Base-by-base conservation (phyloP, 1,284 basidiomycete genomes). In the Exobasidium rhododendri region DNA sequence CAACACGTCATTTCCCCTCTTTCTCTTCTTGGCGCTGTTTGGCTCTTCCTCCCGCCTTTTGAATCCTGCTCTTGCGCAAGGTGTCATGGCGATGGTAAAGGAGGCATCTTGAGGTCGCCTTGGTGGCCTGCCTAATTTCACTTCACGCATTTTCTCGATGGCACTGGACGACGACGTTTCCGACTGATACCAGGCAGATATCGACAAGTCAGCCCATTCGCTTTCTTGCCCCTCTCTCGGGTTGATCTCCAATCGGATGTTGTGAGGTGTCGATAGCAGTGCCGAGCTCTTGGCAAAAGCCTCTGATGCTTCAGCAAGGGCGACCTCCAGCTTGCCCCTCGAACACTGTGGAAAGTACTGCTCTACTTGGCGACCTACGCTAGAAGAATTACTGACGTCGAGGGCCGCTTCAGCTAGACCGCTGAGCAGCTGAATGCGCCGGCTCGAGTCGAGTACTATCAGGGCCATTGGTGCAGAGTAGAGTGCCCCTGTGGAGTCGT, bases 401-500 rank as follows among this genome's bases (percentile, higher is more conserved):
- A 65, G 62, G 24, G 56, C 29, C 29, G 63, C 65, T 53, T 76
- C 74, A 55, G 70, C 71, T 7, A 71, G 69, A 22, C 68, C 62
- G 40, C 74, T 76, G 67, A 74, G 65, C 71, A 76, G 69, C 29
- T 70, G 65, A 28, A 76, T 67, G 26, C 65, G 63, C 11, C 70
- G 56, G 35, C 66, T 71, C 40, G 65, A 58, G 46, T 76, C 74
- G 40, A 76, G 63, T 5, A 76, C 74, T 45, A 74, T 43, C 30
- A 74, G 66, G n/a, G 74, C 70, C 14, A 67, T 60, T 32, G 74
- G 74, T 56, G 74, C 72, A 65, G 73, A 76, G 62, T 76, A 76
- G 51, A 76, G 64, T 47, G 72, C 74, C 46, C 70, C 58, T n/a
- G 74, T 66, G 29, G 73, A 70, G 59, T 76, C 74, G 52, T 76